Evolutionary conservation across 441 rosid genomes (phyloP).

Genomic region (Corymbia calophylla): DNA sequence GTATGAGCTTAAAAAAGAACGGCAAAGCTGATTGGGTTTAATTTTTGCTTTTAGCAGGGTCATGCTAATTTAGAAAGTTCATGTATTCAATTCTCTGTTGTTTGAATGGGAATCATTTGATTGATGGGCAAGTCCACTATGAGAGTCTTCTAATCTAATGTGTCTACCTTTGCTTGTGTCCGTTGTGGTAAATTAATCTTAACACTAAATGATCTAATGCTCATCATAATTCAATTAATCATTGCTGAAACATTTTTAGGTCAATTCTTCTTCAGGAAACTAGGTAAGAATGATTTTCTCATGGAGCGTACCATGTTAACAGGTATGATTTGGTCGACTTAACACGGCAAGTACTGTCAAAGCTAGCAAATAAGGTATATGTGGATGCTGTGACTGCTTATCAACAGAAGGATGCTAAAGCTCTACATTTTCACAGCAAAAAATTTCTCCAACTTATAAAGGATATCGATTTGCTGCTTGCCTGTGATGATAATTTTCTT

Average conservation of each 20-base stretch:
- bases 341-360: constrained; percentile 88
- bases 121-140: background rate
- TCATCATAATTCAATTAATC: background rate
- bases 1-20: background rate
- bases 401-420: constrained; percentile 36
- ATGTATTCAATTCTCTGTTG: background rate
- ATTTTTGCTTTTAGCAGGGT: background rate
- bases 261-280: background rate
- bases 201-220: background rate
- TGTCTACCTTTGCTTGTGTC: background rate
- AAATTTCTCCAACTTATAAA: constrained; percentile 64
- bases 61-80: background rate
- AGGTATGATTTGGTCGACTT: constrained; percentile 95
- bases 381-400: constrained; percentile 61
- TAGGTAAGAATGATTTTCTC: background rate
- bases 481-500: constrained; percentile 75
- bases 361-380: constrained; percentile 81
- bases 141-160: background rate
- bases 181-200: background rate
- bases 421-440: constrained; percentile 35
- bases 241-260: background rate
- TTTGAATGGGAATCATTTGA: background rate
- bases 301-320: background rate
- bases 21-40: background rate
- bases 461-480: constrained; percentile 75